These are phyloP conservation scores for Crithidia brevicula DNA, from an alignment of 208 protist species.

Conservation along the genomic window DNA sequence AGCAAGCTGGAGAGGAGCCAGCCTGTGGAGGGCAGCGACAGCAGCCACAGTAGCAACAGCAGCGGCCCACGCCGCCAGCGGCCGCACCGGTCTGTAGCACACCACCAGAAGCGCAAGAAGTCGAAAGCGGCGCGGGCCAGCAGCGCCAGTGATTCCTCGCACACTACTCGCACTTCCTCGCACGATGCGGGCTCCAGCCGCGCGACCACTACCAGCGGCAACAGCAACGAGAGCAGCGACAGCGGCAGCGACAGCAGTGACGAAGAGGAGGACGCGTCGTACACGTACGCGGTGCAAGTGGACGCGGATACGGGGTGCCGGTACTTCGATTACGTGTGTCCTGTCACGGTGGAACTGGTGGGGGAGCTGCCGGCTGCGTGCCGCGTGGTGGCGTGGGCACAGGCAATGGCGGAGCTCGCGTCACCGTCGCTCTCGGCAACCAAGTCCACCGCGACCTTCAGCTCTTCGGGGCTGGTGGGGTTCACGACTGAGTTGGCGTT, in stretches of 20 bases:
- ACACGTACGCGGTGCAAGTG: slow-evolving; percentile 42
- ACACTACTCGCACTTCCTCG: neutral
- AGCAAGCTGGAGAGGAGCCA: neutral
- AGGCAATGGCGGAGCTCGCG: neutral
- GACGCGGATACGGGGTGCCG: slow-evolving; percentile 31
- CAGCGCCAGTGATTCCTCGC: neutral
- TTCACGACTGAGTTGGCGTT: neutral
- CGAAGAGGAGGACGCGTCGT: slow-evolving; percentile 26
- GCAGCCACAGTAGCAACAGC: neutral
- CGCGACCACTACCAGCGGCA: neutral
- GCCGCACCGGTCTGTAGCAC: neutral
- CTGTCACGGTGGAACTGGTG: slow-evolving; percentile 43
- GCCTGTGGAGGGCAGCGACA: neutral
- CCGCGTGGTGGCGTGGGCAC: slow-evolving; percentile 7
- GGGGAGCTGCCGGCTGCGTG: slow-evolving; percentile 24
- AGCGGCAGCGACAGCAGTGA: neutral
- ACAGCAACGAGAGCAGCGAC: neutral
- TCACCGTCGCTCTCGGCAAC: neutral
- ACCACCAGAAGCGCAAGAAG: neutral
- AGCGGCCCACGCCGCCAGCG: no score
- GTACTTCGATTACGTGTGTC: slow-evolving; percentile 47
- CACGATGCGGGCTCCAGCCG: no score
- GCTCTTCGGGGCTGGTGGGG: neutral
- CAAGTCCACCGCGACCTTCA: neutral
- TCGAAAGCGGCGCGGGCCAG: no score